Evolutionary conservation across 1,284 basidiomycete species (phyloP).

Genomic region (Ceratobasidium sp.): DNA sequence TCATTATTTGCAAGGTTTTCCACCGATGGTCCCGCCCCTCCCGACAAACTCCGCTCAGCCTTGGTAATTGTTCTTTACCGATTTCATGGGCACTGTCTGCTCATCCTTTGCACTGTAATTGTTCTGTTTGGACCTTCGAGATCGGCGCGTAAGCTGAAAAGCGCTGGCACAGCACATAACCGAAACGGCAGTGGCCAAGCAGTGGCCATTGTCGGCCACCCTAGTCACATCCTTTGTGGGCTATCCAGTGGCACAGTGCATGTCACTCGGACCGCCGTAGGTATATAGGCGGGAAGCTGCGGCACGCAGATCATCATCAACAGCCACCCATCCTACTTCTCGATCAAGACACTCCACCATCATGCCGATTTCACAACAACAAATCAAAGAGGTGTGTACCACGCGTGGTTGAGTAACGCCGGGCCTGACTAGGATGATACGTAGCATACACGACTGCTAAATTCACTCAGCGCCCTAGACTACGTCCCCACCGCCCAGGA

Average conservation of each 20-base stretch:
- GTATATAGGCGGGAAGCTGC: not conserved
- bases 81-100: not conserved
- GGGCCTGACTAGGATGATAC: not conserved
- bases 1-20: not conserved
- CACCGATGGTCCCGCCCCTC: not conserved
- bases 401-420: not conserved
- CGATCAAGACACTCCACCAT: not conserved
- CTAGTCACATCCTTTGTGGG: not conserved
- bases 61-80: no score
- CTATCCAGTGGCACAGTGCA: slow-evolving; percentile 10
- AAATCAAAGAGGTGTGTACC: slow-evolving; percentile 27
- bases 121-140: not conserved
- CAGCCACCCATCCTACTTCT: not conserved
- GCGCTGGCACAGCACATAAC: not conserved
- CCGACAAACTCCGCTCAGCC: not conserved
- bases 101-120: not conserved
- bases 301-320: not conserved
- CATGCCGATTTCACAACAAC: slow-evolving; percentile 14
- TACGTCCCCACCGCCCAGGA: slow-evolving; percentile 38
- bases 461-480: slow-evolving; percentile 32
- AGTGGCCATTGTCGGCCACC: not conserved
- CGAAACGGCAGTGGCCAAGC: not conserved
- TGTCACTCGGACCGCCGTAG: not conserved
- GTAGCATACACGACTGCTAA: slow-evolving; percentile 30
- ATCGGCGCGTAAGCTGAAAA: not conserved